Percentiles rank a stretch among this genome's conserved stretches.
These are phyloP conservation scores for Thalassia testudinum DNA, from an alignment of 116 monocot genomes.

Conservation along the genomic window DNA sequence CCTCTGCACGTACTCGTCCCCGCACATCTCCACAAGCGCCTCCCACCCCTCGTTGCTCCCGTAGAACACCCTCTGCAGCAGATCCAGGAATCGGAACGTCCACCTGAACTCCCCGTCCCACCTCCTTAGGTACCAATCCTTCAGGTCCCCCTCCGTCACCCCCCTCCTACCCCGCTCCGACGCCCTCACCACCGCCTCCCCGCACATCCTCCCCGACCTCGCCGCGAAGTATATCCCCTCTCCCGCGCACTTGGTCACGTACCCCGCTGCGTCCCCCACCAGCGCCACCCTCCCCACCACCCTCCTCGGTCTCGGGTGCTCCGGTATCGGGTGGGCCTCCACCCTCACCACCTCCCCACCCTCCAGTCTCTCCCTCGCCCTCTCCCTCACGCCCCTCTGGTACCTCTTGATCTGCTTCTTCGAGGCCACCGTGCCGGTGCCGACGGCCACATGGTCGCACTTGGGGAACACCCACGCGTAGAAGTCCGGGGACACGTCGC, in stretches of 20 bases:
- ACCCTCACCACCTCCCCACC: conserved; percentile 62
- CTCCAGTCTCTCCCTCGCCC: conserved; percentile 40
- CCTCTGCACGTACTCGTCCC: conserved; percentile 79
- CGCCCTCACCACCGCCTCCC: conserved; percentile 45
- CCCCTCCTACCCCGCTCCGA: conserved; percentile 27
- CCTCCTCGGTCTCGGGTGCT: conserved; percentile 72
- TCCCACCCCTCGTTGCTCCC: conserved; percentile 59
- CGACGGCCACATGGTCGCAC: conserved; percentile 96
- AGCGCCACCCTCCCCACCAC: conserved; percentile 67
- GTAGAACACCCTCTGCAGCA: conserved; percentile 78
- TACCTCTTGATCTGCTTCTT: conserved; percentile 43
- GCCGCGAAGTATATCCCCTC: conserved; percentile 97
- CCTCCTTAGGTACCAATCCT: conserved; percentile 42
- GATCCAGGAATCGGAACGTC: conserved; percentile 64
- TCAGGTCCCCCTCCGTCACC: conserved; percentile 45
- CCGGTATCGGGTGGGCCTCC: conserved; percentile 92
- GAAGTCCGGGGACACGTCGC: conserved; percentile 90
- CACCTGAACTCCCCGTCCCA: conserved; percentile 51
- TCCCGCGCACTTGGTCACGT: conserved; percentile 81
- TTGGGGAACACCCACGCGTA: conserved; percentile 97
- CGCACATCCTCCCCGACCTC: conserved; percentile 77
- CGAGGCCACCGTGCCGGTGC: conserved; percentile 56
- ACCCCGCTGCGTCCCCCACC: conserved; percentile 89
- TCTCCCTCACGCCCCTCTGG: conserved; percentile 26
- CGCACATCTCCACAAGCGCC: conserved; percentile 89